Base-by-base conservation (phyloP, 2,329 filamentous ascomycete species). In the Dryadomyces quercus-mongolicae region DNA sequence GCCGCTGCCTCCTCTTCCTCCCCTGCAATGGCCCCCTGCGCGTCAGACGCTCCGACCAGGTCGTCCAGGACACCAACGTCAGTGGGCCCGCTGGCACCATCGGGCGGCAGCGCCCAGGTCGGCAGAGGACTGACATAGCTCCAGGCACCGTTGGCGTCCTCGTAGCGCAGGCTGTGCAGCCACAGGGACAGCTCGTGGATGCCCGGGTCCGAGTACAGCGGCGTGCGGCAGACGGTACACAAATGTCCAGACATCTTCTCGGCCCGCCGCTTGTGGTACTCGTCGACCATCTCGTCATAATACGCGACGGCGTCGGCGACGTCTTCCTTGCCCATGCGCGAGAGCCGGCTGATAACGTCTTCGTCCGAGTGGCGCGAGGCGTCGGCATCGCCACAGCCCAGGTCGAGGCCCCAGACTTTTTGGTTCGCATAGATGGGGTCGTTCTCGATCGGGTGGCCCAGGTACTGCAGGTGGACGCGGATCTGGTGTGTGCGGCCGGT, bases 351-450 rank as follows among this genome's bases (percentile, higher is more conserved):
- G 66, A 98, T 91, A 61, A 98, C 86, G 65, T 95, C 89, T 57
- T 93, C 87, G 66, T 98, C 93, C 45, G 85, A 82, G 55, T 89
- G 85, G 25, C 78, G 78, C 20, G 76, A 75, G 3, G 79, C 82
- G 51, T 92, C 85, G 15, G 75, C 71, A 58, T 85, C 81, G 54
- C 78, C 73, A 53, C 70, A 79, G 16, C 88, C 93, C 0, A 98
- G 80, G 10, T 84, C 78, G 1, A 84, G 74, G 0, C 93, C 93
- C 75, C 95, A 98, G 12, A 98, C 93, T 55, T 84, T 83, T 65
- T 88, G 84, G 66, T 98, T 98, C 62, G 88, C 90, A 68, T 98
- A 98, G 62, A 98, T 97, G 8, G 93, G 93, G 65, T 98, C 93
- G 67, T 98, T 98, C 59, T 89, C 84, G 61, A 98, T 97, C 1